Evolutionary conservation across 495 filamentous ascomycete genomes (phyloP).

Genomic region (Daldinia caldariorum): DNA sequence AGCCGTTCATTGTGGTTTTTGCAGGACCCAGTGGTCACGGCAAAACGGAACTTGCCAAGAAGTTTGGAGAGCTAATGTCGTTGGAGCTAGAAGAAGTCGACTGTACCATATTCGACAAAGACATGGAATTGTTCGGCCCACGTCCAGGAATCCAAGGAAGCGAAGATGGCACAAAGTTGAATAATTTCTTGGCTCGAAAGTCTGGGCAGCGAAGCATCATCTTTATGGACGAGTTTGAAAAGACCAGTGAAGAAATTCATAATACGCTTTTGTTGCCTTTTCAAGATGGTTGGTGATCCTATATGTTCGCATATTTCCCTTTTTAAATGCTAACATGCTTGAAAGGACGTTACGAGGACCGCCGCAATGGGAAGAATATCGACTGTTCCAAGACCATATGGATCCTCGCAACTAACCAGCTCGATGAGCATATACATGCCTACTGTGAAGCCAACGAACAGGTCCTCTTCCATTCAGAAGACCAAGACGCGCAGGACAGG

Average conservation of each 20-base stretch:
- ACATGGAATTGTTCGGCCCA: not conserved
- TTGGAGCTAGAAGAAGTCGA: not conserved
- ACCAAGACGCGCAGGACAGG: not conserved
- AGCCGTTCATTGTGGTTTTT: constrained; percentile 55
- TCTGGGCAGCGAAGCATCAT: not conserved
- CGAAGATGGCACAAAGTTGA: not conserved
- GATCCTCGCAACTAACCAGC: not conserved
- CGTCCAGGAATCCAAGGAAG: too few relatives aligned
- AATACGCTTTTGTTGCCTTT: not conserved
- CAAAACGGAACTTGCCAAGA: constrained; percentile 64
- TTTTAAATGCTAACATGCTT: not conserved
- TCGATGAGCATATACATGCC: not conserved
- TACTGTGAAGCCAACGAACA: not conserved
- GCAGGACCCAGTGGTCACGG: constrained; percentile 65
- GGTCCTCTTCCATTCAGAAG: not conserved
- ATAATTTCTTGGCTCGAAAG: not conserved
- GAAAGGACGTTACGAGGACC: not conserved
- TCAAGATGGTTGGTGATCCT: not conserved
- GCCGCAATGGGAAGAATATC: not conserved
- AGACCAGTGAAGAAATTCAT: not conserved
- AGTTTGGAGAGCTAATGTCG: constrained; percentile 36
- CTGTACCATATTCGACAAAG: not conserved
- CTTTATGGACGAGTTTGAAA: not conserved
- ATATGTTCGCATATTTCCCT: not conserved
- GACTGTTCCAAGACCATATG: constrained; percentile 3